A percentile compares a stretch with the other conserved stretches of the same genome.
phyloP scores from a whole-genome alignment of 2,329 filamentous ascomycete species.

The Coniella lustricola region DNA sequence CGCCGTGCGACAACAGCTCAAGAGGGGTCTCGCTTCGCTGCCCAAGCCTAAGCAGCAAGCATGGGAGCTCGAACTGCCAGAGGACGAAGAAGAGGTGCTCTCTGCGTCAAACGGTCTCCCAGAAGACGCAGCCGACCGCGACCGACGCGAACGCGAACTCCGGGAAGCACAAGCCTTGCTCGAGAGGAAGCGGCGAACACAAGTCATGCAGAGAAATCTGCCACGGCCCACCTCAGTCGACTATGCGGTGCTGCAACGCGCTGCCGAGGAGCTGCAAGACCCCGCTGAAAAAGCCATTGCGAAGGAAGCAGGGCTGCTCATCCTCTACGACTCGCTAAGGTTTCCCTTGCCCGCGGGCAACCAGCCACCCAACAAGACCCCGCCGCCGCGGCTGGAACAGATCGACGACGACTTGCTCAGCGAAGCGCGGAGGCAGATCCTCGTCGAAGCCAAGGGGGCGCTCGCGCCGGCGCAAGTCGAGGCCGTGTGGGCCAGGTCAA shows the following conservation, averaged over 20 bases:
- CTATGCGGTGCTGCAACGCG: conserved; percentile 58
- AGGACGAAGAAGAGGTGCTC: conserved; percentile 62
- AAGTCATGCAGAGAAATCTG: conserved; percentile 80
- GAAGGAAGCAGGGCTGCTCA: conserved; percentile 68
- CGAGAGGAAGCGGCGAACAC: conserved; percentile 77
- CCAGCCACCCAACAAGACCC: conserved; percentile 45
- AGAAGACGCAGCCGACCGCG: conserved; percentile 62
- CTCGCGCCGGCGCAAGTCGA: conserved; percentile 45
- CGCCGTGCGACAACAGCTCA: conserved; percentile 61
- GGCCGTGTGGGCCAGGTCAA: conserved; percentile 44
- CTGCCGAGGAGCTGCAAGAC: conserved; percentile 53
- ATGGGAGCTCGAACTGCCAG: conserved; percentile 88
- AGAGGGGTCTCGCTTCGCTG: conserved; percentile 67
- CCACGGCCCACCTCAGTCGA: conserved; percentile 73
- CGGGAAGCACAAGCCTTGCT: conserved; percentile 60
- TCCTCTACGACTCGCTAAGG: conserved; percentile 73
- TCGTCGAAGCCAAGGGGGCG: conserved; percentile 56
- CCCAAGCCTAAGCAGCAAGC: conserved; percentile 90
- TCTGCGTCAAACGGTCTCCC: conserved; percentile 33
- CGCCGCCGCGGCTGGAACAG: conserved; percentile 47
- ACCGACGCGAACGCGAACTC: conserved; percentile 68
- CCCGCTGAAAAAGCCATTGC: conserved; percentile 64
- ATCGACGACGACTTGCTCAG: conserved; percentile 68
- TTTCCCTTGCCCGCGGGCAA: conserved; percentile 65
- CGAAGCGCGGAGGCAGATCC: conserved; percentile 69